Evolutionary conservation across 2,329 filamentous ascomycete species (phyloP), one percentile per base, ranked within the genome.

Genomic region (Fusarium cyanostomum): DNA sequence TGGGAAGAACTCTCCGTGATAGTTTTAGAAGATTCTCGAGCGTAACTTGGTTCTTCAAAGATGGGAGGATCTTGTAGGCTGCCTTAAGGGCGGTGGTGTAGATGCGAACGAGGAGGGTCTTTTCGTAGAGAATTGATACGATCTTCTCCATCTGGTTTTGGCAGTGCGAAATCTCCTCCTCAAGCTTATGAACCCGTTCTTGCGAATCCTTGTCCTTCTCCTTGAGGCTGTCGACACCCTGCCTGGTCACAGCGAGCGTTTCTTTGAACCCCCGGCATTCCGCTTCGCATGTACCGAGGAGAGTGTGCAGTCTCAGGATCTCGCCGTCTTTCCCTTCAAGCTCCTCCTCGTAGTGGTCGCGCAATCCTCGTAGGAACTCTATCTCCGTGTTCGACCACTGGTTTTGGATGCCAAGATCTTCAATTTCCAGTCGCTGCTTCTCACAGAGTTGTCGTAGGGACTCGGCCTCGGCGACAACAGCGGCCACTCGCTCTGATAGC

Each of bases 41-140:
- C 2, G 38, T 27, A 3, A 16, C 27, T 4, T 54, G 31, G 2
- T 66, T 50, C 4, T 37, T 2, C 9, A 56, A 2, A 2, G 26
- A 28, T 3, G 50, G 57, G 0, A 66, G 10, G 9, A 58, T 8
- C 4, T 39, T 50, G 51, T 58, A 56, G 0, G 57, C 54, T 16
- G 57, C 56, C 8, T 45, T 44, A 7, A 65, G n/a, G 0, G 66
- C 64, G 5, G 31, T 21, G 10, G 26, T 4, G 18, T 27, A 31
- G 3, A 65, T 35, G 2, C 48, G 54, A 8, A 49, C 54, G 5
- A 51, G 34, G 2, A 27, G 41, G 1, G 51, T 24, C 8, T 60
- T 55, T 7, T 42, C 30, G 8, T 31, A 31, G 4, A 69, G 33
- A n/a, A 52, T 28, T 4, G 15, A 5, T 2, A 59, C 18, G 5